phyloP scores from a whole-genome alignment of 1,139 yeast species.

The Geotrichum phurueaensis region DNA sequence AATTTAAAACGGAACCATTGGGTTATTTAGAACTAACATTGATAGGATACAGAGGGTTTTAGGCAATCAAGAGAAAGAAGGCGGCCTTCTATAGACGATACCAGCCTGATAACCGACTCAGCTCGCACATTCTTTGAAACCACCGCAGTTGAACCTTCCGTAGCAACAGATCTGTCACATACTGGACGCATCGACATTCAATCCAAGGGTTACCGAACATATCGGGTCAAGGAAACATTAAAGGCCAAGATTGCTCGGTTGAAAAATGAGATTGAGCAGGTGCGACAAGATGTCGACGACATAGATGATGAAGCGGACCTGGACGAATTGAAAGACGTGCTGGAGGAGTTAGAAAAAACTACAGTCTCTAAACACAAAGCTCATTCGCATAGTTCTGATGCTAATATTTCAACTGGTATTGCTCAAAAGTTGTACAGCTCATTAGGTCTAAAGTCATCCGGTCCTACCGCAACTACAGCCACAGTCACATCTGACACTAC shows the following conservation, averaged over 20 bases:
- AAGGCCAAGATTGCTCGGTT: constrained; percentile 15
- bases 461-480: not conserved
- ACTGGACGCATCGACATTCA: not conserved
- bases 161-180: constrained; percentile 3
- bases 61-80: not conserved
- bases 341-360: constrained; percentile 1
- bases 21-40: not conserved
- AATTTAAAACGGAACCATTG: not conserved
- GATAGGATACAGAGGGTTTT: not conserved
- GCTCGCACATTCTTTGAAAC: constrained; percentile 12
- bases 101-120: not conserved
- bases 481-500: not conserved
- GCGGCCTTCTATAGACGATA: constrained; percentile 13
- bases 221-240: constrained; percentile 10
- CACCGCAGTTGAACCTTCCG: constrained; percentile 1
- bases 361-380: not conserved
- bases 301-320: constrained; percentile 4
- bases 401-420: not conserved
- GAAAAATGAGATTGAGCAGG: not conserved
- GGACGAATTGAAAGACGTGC: constrained; percentile 7
- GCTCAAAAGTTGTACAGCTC: not conserved
- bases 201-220: constrained; percentile 5
- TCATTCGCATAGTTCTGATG: not conserved
- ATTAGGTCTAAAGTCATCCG: not conserved
- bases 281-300: constrained; percentile 10